Evolutionary conservation across 768 basidiomycete genomes (phyloP), one percentile per base, ranked within the genome.

Genomic region (Boletus bicolor): DNA sequence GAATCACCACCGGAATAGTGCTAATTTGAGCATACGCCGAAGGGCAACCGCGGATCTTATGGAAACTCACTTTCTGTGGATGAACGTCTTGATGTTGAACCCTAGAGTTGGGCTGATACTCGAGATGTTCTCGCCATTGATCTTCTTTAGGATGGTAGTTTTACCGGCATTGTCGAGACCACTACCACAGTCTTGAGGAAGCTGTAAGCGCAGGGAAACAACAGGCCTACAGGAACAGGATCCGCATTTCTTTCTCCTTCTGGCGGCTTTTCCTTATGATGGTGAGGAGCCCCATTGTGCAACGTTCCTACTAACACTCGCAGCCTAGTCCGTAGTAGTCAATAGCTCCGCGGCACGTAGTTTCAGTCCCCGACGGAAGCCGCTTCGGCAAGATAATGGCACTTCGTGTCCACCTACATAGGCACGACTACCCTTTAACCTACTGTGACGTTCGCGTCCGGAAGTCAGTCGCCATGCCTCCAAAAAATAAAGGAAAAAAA

Each of bases 91-190:
- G 79, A 98, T 99, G 72, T 98, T 97, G 80, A 99, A 99, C 11
- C 97, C 97, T 14, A 99, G 77, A 10, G 97, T 98, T 2, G 97
- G 97, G 65, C 89, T 92, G 53, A 98, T 85, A 49, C 79, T 82
- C 65, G 79, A 79, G 62, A 96, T 93, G 72, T 96, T 91, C 73
- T 98, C 96, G 21, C 86, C 89, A 58, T 91, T 95, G 59, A 98
- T 79, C 71, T 91, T 92, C 77, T 98, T 98, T 55, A 98, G 73
- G 61, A 98, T 97, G 2, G 96, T 99, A 2, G 97, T 98, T 78
- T 99, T 98, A 51, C 97, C 97, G 2, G 96, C 97, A 68, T 99
- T 98, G 72, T 98, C 97, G 15, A 99, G 84, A 9, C 97, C 96
- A 43, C 96, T 98, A 68, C 36, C 54, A 48, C 61, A 48, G 56